Conservation (phyloP, 2,329 filamentous ascomycete species). For the Fusarium solani-melongenae region DNA sequence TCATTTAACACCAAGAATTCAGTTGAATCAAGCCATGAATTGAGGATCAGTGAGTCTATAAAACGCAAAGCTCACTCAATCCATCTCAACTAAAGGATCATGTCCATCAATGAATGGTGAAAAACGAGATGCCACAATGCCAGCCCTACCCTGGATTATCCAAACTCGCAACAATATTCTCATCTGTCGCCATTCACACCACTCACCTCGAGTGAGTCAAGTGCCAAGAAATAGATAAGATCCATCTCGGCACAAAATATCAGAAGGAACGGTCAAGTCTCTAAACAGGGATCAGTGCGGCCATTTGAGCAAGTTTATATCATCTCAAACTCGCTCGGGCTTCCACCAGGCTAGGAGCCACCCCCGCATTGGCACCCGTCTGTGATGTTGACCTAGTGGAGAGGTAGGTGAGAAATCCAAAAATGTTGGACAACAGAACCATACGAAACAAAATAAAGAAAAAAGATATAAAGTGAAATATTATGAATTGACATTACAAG, state of each 20-base stretch:
- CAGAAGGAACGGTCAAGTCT: neutral
- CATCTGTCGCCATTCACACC: neutral
- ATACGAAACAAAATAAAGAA: neutral
- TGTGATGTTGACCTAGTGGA: neutral
- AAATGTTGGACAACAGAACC: neutral
- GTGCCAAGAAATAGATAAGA: neutral
- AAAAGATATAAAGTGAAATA: neutral
- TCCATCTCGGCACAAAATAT: neutral
- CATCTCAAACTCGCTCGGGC: slow-evolving; percentile 25
- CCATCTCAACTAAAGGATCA: too few relatives aligned
- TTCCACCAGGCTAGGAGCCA: slow-evolving; percentile 16
- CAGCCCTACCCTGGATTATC: slow-evolving; percentile 18
- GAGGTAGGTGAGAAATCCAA: neutral
- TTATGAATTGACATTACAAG: neutral
- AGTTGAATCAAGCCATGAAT: neutral
- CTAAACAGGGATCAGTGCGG: slow-evolving; percentile 44
- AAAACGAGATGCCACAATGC: neutral
- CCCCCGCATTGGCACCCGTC: slow-evolving; percentile 19
- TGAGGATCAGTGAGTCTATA: neutral
- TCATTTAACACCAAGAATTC: neutral
- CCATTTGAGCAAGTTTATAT: slow-evolving; percentile 57
- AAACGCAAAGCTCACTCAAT: neutral
- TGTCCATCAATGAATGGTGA: neutral
- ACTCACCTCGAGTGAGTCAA: neutral
- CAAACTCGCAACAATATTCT: neutral